A percentile compares a stretch with the other conserved stretches of the same genome.
Conservation (phyloP, 106 monocot species). For the Acorus calamus region DNA sequence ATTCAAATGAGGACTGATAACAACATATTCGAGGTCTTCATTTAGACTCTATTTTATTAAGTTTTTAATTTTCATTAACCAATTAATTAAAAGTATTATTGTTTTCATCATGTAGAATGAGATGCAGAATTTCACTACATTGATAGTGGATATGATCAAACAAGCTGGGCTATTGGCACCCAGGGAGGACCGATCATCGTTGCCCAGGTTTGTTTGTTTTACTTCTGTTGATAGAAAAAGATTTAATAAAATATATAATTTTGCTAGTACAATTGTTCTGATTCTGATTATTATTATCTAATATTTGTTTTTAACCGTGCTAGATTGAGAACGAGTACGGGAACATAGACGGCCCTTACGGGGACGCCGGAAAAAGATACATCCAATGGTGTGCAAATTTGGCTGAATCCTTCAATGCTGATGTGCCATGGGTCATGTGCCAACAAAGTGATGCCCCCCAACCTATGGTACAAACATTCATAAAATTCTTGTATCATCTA, state of each 20-base stretch:
- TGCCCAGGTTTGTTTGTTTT: conserved; percentile 24
- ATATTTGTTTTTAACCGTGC: not conserved
- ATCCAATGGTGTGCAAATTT: conserved; percentile 28
- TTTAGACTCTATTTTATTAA: not conserved
- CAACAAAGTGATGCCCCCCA: conserved; percentile 38
- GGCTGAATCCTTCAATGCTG: conserved; percentile 18
- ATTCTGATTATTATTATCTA: not conserved
- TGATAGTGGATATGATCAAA: conserved; percentile 39
- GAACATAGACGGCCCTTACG: conserved; percentile 12
- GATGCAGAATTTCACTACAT: conserved; percentile 39
- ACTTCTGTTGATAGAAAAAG: no score
- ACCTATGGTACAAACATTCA: conserved; percentile 23
- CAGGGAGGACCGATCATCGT: conserved; percentile 60
- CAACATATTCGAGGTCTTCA: conserved; percentile 16
- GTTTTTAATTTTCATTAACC: no score
- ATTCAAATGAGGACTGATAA: conserved; percentile 28
- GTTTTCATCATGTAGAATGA: conserved; percentile 10
- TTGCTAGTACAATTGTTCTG: not conserved
- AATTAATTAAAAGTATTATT: no score
- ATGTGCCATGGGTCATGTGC: conserved; percentile 62
- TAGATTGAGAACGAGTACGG: conserved; percentile 62
- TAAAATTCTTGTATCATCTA: no score
- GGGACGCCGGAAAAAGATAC: conserved; percentile 18
- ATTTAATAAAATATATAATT: no score
- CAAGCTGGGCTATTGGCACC: conserved; percentile 21